phyloP scores from a whole-genome alignment of 495 filamentous ascomycete species.

The Ramalina intermedia region DNA sequence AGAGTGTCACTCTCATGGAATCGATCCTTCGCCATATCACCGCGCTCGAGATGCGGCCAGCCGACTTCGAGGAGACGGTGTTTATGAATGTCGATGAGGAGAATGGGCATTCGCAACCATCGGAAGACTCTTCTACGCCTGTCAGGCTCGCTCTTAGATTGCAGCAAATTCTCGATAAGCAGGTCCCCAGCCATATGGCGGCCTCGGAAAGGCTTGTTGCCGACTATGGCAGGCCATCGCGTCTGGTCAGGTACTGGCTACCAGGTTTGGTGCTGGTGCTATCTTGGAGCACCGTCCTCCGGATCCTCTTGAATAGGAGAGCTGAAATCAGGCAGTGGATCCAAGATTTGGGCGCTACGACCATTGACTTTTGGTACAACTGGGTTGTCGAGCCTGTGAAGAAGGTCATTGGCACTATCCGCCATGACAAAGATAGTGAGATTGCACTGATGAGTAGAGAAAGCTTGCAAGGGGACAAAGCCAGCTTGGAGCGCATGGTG shows the following conservation, averaged over 20 bases:
- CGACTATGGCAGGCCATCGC: conserved; percentile 59
- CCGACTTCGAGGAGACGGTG: conserved; percentile 64
- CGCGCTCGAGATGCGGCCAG: conserved; percentile 34
- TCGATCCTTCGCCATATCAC: conserved; percentile 52
- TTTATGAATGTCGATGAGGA: conserved; percentile 50
- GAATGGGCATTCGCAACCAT: conserved; percentile 28
- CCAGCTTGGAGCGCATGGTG: conserved; percentile 92
- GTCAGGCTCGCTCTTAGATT: conserved; percentile 51
- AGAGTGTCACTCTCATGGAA: conserved; percentile 67
- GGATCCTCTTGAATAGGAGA: conserved; percentile 54
- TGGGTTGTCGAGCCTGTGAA: conserved; percentile 80
- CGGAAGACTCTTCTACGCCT: conserved; percentile 28
- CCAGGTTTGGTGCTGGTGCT: conserved; percentile 48
- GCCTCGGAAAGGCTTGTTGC: conserved; percentile 33
- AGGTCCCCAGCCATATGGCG: conserved; percentile 43
- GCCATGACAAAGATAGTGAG: conserved; percentile 78
- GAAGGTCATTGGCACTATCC: conserved; percentile 79
- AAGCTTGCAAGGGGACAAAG: conserved; percentile 74
- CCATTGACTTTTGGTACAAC: conserved; percentile 82
- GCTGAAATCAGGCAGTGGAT: conserved; percentile 67
- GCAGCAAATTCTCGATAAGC: conserved; percentile 42
- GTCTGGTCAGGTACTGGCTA: conserved; percentile 77
- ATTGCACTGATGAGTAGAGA: conserved; percentile 91
- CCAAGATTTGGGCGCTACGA: conserved; percentile 55
- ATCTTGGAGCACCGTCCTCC: conserved; percentile 67